Base-by-base conservation (phyloP, 495 filamentous ascomycete species). In the Rostrohypoxylon terebratum region DNA sequence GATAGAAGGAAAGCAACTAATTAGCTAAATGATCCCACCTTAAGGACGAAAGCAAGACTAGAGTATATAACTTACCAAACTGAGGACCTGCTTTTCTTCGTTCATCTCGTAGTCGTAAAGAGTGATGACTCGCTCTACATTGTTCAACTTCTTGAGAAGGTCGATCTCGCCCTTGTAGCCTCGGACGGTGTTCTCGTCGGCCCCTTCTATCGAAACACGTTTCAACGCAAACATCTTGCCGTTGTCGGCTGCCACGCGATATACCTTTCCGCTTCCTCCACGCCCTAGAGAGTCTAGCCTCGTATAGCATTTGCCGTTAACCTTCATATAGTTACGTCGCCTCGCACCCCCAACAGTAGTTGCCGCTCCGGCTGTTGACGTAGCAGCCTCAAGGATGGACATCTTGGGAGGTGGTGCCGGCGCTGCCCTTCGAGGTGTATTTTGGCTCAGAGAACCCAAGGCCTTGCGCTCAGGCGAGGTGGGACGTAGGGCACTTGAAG, bases 151-250 rank as follows among this genome's bases (percentile, higher is more conserved):
- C 72, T 89, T 90, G 20, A 99, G 85, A 13, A 99, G 83, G 73
- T 98, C 96, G 69, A 99, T 99, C 80, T 99, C 96, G 28, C 96
- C 96, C 78, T 97, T 97, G 82, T 94, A 99, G 0, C 96, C 96
- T 64, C 88, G 83, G 65, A 99, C 88, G 2, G 92, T 91, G 9
- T 86, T 79, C 64, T 95, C 92, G 75, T 97, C 94, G n/a, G 91
- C 90, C 64, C 94, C 92, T 72, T 97, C 93, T 14, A 98, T 85
- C 2, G 94, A 93, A 4, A 98, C 96, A 47, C 93, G 87, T 81
- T 99, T 99, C 62, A 99, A 81, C 1, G 96, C 96, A 75, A 97
- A 93, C 77, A 96, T 92, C 80, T 94, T 96, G 69, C 90, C 93
- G 77, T 96, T 98, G 75, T 98, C 96, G 0, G 96, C 95, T 87